Evolutionary conservation across 176 grass and related monocot genomes (phyloP).

Genomic region (Thalia dealbata): DNA sequence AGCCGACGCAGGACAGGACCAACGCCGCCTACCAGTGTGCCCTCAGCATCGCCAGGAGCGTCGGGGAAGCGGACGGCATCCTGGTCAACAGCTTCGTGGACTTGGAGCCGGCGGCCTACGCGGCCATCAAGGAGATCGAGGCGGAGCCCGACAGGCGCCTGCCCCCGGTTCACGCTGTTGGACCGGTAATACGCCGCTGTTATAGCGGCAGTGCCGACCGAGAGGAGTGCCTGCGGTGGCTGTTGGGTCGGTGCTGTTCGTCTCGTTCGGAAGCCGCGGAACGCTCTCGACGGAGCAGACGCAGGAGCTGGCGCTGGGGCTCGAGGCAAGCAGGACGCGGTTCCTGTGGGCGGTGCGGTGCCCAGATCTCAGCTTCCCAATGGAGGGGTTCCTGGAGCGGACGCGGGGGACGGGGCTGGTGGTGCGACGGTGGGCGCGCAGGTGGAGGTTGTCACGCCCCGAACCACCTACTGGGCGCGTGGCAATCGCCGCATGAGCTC

Average conservation of each 20-base stretch:
- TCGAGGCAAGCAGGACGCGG: conserved; percentile 40
- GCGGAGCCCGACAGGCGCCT: background rate
- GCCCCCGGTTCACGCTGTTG: conserved; percentile 36
- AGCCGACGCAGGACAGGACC: conserved; percentile 26
- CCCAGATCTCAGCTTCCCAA: no score
- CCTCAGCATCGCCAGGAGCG: conserved; percentile 23
- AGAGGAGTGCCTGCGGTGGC: conserved; percentile 37
- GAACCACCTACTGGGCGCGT: no score
- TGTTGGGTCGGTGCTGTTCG: conserved; percentile 47
- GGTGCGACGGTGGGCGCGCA: no score
- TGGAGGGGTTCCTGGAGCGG: no score
- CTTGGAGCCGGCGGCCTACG: conserved; percentile 28
- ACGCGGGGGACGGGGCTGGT: no score
- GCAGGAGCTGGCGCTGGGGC: conserved; percentile 31
- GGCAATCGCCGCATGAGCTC: no score
- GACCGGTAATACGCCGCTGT: conserved; percentile 40
- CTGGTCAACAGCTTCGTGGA: conserved; percentile 48
- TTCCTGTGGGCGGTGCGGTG: conserved; percentile 45
- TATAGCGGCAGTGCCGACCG: background rate
- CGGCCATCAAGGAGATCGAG: background rate
- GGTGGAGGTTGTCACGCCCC: no score
- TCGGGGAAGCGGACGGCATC: conserved; percentile 19
- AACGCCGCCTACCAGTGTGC: conserved; percentile 27
- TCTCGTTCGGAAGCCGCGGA: conserved; percentile 51
- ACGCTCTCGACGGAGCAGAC: conserved; percentile 34